These are phyloP conservation scores for Lignosus rhinocerotis DNA, from an alignment of 1,284 basidiomycete genomes.

Conservation along the genomic window DNA sequence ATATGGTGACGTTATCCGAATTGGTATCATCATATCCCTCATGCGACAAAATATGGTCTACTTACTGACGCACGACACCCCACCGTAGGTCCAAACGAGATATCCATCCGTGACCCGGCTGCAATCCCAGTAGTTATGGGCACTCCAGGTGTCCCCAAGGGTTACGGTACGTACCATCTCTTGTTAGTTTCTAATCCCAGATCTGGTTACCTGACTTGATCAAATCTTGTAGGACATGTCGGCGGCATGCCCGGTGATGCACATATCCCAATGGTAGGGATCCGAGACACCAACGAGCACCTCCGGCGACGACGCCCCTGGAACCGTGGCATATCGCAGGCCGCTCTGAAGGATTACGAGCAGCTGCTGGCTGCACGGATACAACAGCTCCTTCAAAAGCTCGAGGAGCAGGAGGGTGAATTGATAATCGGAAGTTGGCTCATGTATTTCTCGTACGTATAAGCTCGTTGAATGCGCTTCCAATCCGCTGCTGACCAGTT, in stretches of 20 bases:
- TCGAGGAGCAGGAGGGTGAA: neutral
- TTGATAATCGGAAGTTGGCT: neutral
- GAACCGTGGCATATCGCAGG: neutral
- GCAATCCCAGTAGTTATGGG: neutral
- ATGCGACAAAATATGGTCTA: neutral
- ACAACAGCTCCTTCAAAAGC: neutral
- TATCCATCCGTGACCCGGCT: conserved; percentile 10
- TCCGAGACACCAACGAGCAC: neutral
- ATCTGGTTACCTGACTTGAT: too few species aligned
- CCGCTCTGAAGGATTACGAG: neutral
- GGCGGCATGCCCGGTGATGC: neutral
- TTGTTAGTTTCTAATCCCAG: neutral
- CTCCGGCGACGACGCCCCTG: neutral
- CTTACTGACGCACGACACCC: neutral
- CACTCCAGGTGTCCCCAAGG: conserved; percentile 7
- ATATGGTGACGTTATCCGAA: conserved; percentile 6
- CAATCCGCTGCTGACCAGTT: neutral
- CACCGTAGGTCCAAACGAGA: conserved; percentile 9
- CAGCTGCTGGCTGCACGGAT: neutral
- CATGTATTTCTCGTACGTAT: neutral
- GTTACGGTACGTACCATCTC: neutral
- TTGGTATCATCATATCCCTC: neutral
- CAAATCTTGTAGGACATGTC: neutral
- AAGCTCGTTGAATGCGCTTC: too few species aligned
- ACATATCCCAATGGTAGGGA: neutral